phyloP scores from a whole-genome alignment of 2,329 filamentous ascomycete genomes.

The Kalaharituber pfeilii region DNA sequence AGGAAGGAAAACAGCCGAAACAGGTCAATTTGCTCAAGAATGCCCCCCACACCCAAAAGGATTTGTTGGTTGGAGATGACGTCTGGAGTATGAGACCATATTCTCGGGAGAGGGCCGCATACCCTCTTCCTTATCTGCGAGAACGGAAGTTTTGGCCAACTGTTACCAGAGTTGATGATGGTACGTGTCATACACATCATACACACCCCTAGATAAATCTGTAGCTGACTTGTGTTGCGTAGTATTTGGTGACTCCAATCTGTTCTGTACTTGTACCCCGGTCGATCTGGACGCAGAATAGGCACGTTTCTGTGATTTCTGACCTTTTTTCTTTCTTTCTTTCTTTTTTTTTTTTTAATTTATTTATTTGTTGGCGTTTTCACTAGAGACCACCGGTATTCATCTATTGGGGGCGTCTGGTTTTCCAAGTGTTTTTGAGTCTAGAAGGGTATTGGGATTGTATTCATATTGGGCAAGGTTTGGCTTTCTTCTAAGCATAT shows the following conservation, averaged over 20 bases:
- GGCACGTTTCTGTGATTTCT: neutral
- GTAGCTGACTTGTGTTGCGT: slow-evolving; percentile 22
- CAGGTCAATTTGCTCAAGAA: slow-evolving; percentile 76
- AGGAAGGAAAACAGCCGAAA: slow-evolving; percentile 57
- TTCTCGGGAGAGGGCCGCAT: slow-evolving; percentile 64
- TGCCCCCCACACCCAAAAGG: slow-evolving; percentile 68
- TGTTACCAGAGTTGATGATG: slow-evolving; percentile 72
- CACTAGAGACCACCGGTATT: slow-evolving; percentile 13
- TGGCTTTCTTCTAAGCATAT: too few species aligned
- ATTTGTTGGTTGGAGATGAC: slow-evolving; percentile 49
- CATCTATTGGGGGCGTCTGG: slow-evolving; percentile 23
- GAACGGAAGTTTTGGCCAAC: slow-evolving; percentile 98
- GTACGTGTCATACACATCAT: too few species aligned
- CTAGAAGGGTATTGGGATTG: neutral
- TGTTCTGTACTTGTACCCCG: slow-evolving; percentile 87
- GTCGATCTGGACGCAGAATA: slow-evolving; percentile 30
- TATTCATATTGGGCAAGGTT: too few species aligned
- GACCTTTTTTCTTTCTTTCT: neutral
- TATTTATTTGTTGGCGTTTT: neutral
- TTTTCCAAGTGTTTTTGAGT: neutral
- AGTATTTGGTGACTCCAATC: slow-evolving; percentile 81
- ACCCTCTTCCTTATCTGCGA: slow-evolving; percentile 61
- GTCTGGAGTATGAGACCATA: slow-evolving; percentile 60
- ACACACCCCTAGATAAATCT: slow-evolving; percentile 8
- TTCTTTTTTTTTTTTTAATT: slow-evolving; percentile 4